These are phyloP conservation scores for Sphagnurus paluster DNA, from an alignment of 1,284 basidiomycete species.

Conservation along the genomic window DNA sequence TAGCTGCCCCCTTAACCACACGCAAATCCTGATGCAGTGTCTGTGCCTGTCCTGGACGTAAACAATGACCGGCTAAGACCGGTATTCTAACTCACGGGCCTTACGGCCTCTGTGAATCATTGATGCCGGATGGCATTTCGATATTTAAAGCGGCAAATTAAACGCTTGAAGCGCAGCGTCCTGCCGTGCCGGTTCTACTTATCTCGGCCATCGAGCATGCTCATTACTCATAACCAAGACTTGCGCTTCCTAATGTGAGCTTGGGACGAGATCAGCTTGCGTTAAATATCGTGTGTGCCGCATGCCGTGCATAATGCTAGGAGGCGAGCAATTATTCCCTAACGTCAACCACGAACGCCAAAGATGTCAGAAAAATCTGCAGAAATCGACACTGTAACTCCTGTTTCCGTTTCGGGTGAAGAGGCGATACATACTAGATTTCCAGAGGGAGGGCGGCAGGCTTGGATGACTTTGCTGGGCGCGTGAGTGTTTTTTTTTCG, in stretches of 20 bases:
- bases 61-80: too few species aligned
- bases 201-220: slow-evolving; percentile 6
- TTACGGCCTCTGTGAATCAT: background rate
- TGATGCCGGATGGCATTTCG: background rate
- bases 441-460: slow-evolving; percentile 18
- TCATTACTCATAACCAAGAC: background rate
- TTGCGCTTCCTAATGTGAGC: background rate
- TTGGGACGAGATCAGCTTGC: background rate
- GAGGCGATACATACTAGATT: background rate
- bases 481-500: slow-evolving; percentile 14
- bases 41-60: too few species aligned
- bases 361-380: background rate
- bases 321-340: background rate
- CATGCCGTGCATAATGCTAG: too few species aligned
- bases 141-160: background rate
- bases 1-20: too few species aligned
- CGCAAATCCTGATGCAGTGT: too few species aligned
- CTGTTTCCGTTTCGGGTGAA: slow-evolving; percentile 13
- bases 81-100: too few species aligned
- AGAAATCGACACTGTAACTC: background rate
- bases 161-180: too few species aligned
- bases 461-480: slow-evolving; percentile 19
- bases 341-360: background rate
- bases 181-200: too few species aligned
- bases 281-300: background rate